A percentile compares a stretch with the other conserved stretches of the same genome.
phyloP scores from a whole-genome alignment of 495 filamentous ascomycete genomes.

The Geopyxis carbonaria region DNA sequence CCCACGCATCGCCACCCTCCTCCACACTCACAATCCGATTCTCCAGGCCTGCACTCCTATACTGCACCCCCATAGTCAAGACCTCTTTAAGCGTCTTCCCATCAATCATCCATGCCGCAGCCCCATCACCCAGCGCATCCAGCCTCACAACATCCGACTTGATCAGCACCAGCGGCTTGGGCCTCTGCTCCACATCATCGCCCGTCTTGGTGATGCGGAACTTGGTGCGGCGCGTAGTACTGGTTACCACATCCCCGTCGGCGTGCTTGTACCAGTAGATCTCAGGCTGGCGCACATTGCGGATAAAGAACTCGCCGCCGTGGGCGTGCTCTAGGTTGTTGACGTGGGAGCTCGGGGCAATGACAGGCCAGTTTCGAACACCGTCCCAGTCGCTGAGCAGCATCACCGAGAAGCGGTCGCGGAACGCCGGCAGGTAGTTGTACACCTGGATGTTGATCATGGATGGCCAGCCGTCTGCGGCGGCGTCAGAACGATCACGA shows the following conservation, averaged over 20 bases:
- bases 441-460: background rate
- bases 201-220: conserved; percentile 3
- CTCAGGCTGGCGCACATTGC: conserved; percentile 8
- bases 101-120: no score
- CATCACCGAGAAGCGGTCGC: background rate
- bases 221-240: conserved; percentile 4
- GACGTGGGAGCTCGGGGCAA: no score
- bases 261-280: conserved; percentile 7
- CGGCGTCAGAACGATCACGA: background rate
- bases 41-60: no score
- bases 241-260: background rate
- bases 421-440: background rate
- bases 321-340: conserved; percentile 13
- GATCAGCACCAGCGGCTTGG: conserved; percentile 3
- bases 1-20: no score
- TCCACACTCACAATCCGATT: no score
- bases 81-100: no score
- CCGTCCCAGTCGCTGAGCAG: background rate
- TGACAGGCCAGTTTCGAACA: background rate
- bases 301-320: conserved; percentile 9
- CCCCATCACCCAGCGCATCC: no score
- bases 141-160: no score
- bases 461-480: background rate
- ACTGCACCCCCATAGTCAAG: no score
- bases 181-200: background rate